Conservation (phyloP, 257 asterid species). For the Nicotiana knightiana region DNA sequence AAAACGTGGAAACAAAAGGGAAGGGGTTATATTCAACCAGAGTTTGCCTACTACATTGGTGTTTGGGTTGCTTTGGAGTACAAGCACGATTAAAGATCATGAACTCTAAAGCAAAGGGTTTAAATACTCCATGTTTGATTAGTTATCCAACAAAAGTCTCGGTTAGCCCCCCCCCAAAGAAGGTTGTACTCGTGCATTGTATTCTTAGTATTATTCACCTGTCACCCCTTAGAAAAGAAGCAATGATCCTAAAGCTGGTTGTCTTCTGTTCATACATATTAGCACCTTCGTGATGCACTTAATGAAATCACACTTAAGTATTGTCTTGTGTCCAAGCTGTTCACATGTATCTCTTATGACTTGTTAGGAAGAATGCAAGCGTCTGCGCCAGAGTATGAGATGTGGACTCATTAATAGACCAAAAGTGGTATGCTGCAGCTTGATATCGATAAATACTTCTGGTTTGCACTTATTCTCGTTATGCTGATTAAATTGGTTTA, state of each 20-base stretch:
- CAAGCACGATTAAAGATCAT: background rate
- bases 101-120: too few relatives aligned
- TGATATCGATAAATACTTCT: background rate
- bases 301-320: background rate
- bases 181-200: background rate
- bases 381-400: constrained; percentile 95
- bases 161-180: too few relatives aligned
- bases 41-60: background rate
- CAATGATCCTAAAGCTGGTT: background rate
- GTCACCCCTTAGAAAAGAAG: background rate
- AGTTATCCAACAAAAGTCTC: too few relatives aligned
- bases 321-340: background rate
- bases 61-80: background rate
- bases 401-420: constrained; percentile 85
- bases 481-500: constrained; percentile 12
- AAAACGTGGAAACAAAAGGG: background rate
- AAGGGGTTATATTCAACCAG: background rate
- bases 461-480: constrained; percentile 5
- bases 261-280: background rate
- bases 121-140: too few relatives aligned
- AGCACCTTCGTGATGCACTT: constrained; percentile 1
- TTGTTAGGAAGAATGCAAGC: constrained; percentile 96
- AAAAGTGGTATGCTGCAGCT: constrained; percentile 64
- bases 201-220: background rate
- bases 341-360: constrained; percentile 3